These are phyloP conservation scores for Trichophaea hybrida DNA, from an alignment of 2,329 filamentous ascomycete genomes.

Conservation along the genomic window DNA sequence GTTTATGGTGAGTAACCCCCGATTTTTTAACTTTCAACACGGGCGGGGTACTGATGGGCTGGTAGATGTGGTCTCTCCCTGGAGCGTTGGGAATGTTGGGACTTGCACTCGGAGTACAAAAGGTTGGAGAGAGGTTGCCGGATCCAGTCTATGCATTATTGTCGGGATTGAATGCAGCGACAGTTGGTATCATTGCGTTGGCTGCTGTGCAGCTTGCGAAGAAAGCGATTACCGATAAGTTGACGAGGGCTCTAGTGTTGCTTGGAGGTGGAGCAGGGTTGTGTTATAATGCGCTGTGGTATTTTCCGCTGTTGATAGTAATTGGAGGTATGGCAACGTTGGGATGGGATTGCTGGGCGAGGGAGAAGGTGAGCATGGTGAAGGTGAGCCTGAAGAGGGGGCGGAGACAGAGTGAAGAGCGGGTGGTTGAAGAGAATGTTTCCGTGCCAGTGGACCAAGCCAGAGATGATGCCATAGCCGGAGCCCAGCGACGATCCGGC, in stretches of 20 bases:
- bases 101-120: conserved; percentile 49
- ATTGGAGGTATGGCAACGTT: conserved; percentile 40
- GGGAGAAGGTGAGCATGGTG: conserved; percentile 27
- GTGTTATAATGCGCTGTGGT: conserved; percentile 60
- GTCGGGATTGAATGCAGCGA: conserved; percentile 56
- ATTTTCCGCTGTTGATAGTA: conserved; percentile 52
- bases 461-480: not conserved
- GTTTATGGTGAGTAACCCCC: conserved; percentile 46
- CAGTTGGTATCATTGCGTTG: conserved; percentile 56
- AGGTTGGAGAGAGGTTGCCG: conserved; percentile 45
- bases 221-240: conserved; percentile 51
- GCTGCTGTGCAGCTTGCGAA: conserved; percentile 53
- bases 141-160: conserved; percentile 51
- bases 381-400: conserved; percentile 24
- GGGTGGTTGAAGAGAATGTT: conserved; percentile 13
- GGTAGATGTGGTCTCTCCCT: conserved; percentile 40
- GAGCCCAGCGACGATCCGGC: not conserved
- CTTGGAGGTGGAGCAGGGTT: conserved; percentile 49
- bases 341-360: conserved; percentile 43
- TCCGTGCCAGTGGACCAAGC: conserved; percentile 16
- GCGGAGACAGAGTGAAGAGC: conserved; percentile 3
- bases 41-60: not conserved
- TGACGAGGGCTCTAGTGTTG: conserved; percentile 51
- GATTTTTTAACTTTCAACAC: not conserved
- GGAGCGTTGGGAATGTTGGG: conserved; percentile 57